Evolutionary conservation across 2,329 filamentous ascomycete genomes (phyloP).

Genomic region (Zarea fungicola): DNA sequence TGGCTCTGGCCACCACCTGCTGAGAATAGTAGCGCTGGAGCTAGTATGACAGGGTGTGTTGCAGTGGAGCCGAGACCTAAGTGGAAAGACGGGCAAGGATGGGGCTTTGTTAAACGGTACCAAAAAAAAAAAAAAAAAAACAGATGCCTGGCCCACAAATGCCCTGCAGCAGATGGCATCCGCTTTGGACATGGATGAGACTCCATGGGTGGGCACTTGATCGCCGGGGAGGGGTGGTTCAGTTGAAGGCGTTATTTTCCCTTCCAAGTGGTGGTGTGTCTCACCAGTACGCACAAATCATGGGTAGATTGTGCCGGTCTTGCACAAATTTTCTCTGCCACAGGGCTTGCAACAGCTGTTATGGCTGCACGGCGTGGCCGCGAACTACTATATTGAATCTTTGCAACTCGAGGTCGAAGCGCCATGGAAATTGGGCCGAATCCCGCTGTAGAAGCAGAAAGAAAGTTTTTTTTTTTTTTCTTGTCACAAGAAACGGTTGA

Average conservation of each 20-base stretch:
- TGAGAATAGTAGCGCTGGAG: neutral
- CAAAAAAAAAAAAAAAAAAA: neutral
- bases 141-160: neutral
- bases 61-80: neutral
- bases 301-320: too few relatives aligned
- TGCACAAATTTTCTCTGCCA: too few relatives aligned
- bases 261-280: too few relatives aligned
- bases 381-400: too few relatives aligned
- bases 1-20: neutral
- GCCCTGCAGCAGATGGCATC: constrained; percentile 8
- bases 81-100: neutral
- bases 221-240: constrained; percentile 6
- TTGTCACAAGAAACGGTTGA: too few relatives aligned
- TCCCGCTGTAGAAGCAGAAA: too few relatives aligned
- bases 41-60: neutral
- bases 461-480: too few relatives aligned
- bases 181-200: neutral
- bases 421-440: too few relatives aligned
- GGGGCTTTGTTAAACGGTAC: neutral
- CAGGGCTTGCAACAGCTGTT: too few relatives aligned
- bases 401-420: too few relatives aligned
- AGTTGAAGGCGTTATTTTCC: neutral
- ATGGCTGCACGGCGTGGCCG: too few relatives aligned
- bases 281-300: too few relatives aligned
- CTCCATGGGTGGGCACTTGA: constrained; percentile 11